phyloP scores from a whole-genome alignment of 495 filamentous ascomycete genomes.

The Zalerion maritima region DNA sequence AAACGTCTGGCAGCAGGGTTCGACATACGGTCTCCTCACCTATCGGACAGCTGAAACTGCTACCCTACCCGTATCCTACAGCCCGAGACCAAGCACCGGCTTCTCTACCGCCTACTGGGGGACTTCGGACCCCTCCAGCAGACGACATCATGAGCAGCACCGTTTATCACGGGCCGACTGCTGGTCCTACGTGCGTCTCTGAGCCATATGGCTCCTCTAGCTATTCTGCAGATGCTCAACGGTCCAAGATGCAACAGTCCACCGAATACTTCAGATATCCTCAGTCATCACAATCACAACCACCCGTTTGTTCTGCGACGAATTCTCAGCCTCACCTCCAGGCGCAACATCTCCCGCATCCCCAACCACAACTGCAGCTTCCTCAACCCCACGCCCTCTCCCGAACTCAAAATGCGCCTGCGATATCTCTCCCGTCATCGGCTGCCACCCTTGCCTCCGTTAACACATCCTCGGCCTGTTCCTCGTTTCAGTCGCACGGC shows the following conservation, averaged over 20 bases:
- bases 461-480: slow-evolving; percentile 8
- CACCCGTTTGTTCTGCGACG: not conserved
- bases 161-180: slow-evolving; percentile 28
- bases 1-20: too few species aligned
- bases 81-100: too few species aligned
- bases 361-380: slow-evolving; percentile 2
- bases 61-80: too few species aligned
- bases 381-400: slow-evolving; percentile 7
- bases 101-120: too few species aligned
- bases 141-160: slow-evolving; percentile 34
- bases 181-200: slow-evolving; percentile 26
- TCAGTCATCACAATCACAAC: slow-evolving; percentile 3
- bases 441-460: slow-evolving; percentile 6
- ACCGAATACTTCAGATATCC: slow-evolving; percentile 11
- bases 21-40: too few species aligned
- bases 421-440: slow-evolving; percentile 5
- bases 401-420: slow-evolving; percentile 8
- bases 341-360: slow-evolving; percentile 3
- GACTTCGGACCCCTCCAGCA: slow-evolving; percentile 35
- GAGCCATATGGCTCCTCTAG: slow-evolving; percentile 18
- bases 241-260: slow-evolving; percentile 14
- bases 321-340: slow-evolving; percentile 1
- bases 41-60: too few species aligned
- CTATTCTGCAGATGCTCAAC: slow-evolving; percentile 13
- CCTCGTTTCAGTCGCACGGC: slow-evolving; percentile 2